Conservation (phyloP, 2,329 filamentous ascomycete species). For the Penicillium vulpinum region DNA sequence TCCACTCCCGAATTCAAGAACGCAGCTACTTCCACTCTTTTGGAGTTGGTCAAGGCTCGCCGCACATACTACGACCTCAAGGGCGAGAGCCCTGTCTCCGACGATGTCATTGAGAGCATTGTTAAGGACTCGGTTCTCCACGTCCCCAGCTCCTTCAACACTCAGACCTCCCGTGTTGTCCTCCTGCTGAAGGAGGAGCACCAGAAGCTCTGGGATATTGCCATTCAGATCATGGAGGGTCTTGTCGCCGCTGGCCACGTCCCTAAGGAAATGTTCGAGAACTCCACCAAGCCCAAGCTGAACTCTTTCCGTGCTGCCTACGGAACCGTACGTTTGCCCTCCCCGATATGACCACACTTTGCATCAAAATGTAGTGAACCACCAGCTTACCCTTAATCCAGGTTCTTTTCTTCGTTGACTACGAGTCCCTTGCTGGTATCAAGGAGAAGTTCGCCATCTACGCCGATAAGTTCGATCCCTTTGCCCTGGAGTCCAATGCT, state of each 20-base stretch:
- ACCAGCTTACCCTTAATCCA: slow-evolving; percentile 1
- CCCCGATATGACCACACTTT: background rate
- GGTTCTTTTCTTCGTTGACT: slow-evolving; percentile 82
- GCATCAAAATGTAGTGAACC: background rate
- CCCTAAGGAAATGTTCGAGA: slow-evolving; percentile 55
- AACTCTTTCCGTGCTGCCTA: slow-evolving; percentile 68
- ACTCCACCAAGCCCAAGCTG: slow-evolving; percentile 47
- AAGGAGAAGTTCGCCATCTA: slow-evolving; percentile 65
- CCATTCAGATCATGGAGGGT: slow-evolving; percentile 61
- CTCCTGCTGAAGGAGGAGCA: slow-evolving; percentile 80
- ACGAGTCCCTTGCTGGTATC: slow-evolving; percentile 61
- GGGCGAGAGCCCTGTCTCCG: slow-evolving; percentile 35
- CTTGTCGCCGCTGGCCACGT: slow-evolving; percentile 47
- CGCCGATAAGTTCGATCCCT: slow-evolving; percentile 76
- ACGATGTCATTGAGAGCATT: slow-evolving; percentile 33
- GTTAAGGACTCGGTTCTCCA: slow-evolving; percentile 57
- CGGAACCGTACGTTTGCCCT: slow-evolving; percentile 62
- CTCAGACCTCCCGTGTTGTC: slow-evolving; percentile 74
- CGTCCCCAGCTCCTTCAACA: slow-evolving; percentile 82
- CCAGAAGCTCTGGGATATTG: slow-evolving; percentile 81
- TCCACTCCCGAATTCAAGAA: slow-evolving; percentile 36
- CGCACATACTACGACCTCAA: slow-evolving; percentile 36
- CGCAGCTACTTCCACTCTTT: slow-evolving; percentile 31
- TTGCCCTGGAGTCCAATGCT: slow-evolving; percentile 71
- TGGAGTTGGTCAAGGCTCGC: slow-evolving; percentile 34